Evolutionary conservation across 2,329 filamentous ascomycete genomes (phyloP), one percentile per base, ranked within the genome.

Genomic region (Bipolaris victoriae): DNA sequence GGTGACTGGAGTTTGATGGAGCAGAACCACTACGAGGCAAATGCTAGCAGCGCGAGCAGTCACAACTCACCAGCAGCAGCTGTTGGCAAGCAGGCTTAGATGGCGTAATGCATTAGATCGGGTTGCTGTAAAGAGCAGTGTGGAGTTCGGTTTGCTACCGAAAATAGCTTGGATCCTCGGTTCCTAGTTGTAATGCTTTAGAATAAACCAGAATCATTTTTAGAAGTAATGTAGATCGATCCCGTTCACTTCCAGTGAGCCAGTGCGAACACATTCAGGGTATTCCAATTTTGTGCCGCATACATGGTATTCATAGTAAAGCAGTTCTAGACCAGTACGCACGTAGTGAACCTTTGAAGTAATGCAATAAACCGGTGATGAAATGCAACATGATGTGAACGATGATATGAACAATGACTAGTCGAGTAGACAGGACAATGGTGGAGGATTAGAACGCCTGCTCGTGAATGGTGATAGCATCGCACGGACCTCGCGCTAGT

Each of bases 1-100:
- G 81, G 81, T 13, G 81, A 83, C 56, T 82, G 81, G 77, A 78
- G 69, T 31, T 71, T 81, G 47, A 60, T 72, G 55, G 66, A 74
- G 33, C 70, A 73, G 44, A 64, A 71, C 39, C 43, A 66, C 15
- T 64, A 67, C 43, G 49, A 65, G 40, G 59, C 62, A 7, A 66
- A 64, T 41, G 40, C 44, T 13, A 66, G 62, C 47, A 67, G 64
- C 24, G 57, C 66, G 6, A 70, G 69, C 61, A 74, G 70, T 55
- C 61, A 65, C 37, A 57, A 61, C n/a, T 44, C 45, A 1, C 36
- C 53, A 24, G 52, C 35, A 13, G 37, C 54, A 22, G 44, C 35
- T 15, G 47, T 29, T 36, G 41, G 40, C 9, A 66, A 64, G 47
- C 20, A 64, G 36, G 62, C 51, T 6, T 64, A 61, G 16, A 18